Evolutionary conservation across 225 moss, liverwort and hornwort genomes (phyloP).

Genomic region (Sphagnum tenellum): DNA sequence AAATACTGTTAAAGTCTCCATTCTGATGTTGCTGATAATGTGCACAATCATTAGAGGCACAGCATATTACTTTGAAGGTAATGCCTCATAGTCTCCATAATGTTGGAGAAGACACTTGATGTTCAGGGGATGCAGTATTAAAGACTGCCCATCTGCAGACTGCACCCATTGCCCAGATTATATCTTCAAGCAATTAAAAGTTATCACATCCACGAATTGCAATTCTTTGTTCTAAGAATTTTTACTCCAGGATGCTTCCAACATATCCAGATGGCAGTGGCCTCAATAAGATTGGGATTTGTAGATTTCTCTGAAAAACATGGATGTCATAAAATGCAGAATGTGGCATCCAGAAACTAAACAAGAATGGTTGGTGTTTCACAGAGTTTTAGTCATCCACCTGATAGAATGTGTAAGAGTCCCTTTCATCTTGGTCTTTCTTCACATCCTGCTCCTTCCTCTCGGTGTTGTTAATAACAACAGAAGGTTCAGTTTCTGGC

Average conservation of each 20-base stretch:
- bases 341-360: too few species aligned
- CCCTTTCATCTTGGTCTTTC: conserved; percentile 66
- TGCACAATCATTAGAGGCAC: too few species aligned
- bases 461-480: conserved; percentile 17
- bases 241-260: too few species aligned
- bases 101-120: conserved; percentile 86
- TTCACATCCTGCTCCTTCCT: conserved; percentile 57
- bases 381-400: background rate
- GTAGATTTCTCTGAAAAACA: too few species aligned
- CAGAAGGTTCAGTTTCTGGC: conserved; percentile 19
- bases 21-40: too few species aligned
- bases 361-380: too few species aligned
- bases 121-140: conserved; percentile 86
- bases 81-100: conserved; percentile 74
- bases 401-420: conserved; percentile 87
- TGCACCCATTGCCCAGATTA: conserved; percentile 13
- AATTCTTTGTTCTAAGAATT: too few species aligned
- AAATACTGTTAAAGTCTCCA: too few species aligned
- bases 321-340: too few species aligned
- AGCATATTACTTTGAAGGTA: conserved; percentile 48
- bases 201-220: too few species aligned
- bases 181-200: background rate
- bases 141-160: conserved; percentile 88
- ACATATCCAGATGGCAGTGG: too few species aligned
- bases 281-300: too few species aligned